Base-by-base conservation (phyloP, 2,329 filamentous ascomycete species). In the Curvularia eragrostidis region DNA sequence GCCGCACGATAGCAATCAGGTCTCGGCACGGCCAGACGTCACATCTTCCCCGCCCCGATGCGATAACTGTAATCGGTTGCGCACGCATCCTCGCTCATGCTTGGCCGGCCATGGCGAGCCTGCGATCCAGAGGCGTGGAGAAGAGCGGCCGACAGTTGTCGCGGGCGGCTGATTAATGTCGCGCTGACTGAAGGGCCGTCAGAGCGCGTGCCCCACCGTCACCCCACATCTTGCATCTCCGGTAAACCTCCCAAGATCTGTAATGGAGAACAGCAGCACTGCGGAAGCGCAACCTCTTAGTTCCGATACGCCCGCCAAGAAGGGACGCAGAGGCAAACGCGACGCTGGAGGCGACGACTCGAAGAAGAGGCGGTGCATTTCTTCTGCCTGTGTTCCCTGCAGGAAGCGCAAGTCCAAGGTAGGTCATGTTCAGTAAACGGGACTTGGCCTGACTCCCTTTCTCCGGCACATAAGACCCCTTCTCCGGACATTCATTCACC, bases 281-380 rank as follows among this genome's bases (percentile, higher is more conserved):
- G 39, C 56, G 52, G 58, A 56, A 36, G 44, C 61, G 38, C 51
- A 52, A n/a, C 21, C 48, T 41, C 23, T 21, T 7, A 3, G 15
- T 21, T 24, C 26, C n/a, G 28, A 47, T 6, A 47, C 43, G 43
- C 44, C 59, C 15, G 43, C 66, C n/a, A 76, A 76, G 64, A 72
- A 70, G 43, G 71, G 73, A 13, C 67, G 73, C 23, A 66, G 72
- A 48, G 64, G 67, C 49, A 74, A 75, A 67, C 74, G 73, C 64
- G 72, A 75, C 26, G 64, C 65, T 28, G 69, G 71, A 2, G 77
- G 80, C 53, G 79, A 80, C 47, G 71, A 73, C 46, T 68, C 70
- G 24, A 81, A 73, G 70, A 77, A 82, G 71, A 67, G 80, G 48
- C 66, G 79, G 54, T 82, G 75, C 62, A 77, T 77, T 46, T 76